phyloP scores from a whole-genome alignment of 2,329 filamentous ascomycete genomes.

The Magnaporthales sp. region DNA sequence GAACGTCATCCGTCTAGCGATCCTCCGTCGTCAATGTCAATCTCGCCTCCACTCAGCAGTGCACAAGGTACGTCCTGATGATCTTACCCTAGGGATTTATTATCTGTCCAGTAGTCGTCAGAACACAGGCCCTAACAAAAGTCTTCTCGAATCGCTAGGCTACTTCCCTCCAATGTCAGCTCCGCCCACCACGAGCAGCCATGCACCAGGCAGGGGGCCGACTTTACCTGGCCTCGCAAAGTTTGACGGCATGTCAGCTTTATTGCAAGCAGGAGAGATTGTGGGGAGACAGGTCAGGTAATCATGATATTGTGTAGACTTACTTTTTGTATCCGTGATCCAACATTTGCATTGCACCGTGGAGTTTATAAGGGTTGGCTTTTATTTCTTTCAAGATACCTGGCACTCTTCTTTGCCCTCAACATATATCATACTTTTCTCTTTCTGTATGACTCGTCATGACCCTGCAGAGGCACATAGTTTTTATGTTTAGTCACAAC shows the following conservation, averaged over 20 bases:
- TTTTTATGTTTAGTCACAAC: neutral
- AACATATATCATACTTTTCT: neutral
- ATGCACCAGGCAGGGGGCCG: neutral
- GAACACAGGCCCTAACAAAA: neutral
- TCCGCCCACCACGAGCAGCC: neutral
- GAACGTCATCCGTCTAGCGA: neutral
- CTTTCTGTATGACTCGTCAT: no score
- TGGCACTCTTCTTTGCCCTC: neutral
- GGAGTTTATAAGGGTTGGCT: neutral
- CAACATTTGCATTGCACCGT: neutral
- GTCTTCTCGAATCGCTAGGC: neutral
- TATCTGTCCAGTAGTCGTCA: neutral
- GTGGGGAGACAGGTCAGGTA: constrained; percentile 20
- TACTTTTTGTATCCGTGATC: neutral
- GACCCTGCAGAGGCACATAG: neutral
- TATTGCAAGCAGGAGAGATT: constrained; percentile 51
- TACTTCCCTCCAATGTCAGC: constrained; percentile 3
- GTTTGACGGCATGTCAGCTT: constrained; percentile 50
- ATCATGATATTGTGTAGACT: neutral
- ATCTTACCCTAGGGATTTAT: neutral
- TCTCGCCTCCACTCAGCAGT: neutral
- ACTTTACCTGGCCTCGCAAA: constrained; percentile 15
- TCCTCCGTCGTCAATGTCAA: neutral
- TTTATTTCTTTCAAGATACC: neutral
- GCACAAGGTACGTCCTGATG: neutral